Percentiles rank a stretch among this genome's conserved stretches.
Conservation (phyloP, 2,329 filamentous ascomycete species). For the Mycosphaerelloides madeirae region DNA sequence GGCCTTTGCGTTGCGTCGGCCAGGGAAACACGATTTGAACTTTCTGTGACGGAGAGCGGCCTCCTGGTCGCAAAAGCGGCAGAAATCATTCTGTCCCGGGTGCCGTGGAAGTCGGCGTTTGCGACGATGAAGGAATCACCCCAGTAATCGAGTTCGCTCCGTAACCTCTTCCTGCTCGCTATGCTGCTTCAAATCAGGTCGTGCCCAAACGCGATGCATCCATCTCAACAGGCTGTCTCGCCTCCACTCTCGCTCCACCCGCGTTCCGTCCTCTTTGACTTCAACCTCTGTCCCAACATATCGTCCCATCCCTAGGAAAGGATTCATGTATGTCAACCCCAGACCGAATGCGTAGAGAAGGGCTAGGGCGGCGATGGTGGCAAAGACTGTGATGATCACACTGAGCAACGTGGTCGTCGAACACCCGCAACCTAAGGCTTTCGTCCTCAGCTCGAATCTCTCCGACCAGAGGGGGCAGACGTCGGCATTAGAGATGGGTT, state of each 20-base stretch:
- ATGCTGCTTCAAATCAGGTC: constrained; percentile 16
- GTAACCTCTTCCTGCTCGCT: constrained; percentile 37
- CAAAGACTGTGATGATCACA: constrained; percentile 40
- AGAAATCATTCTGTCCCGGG: too few relatives aligned
- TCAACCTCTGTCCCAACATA: constrained; percentile 29
- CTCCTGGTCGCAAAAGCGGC: too few relatives aligned
- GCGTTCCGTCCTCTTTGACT: constrained; percentile 25
- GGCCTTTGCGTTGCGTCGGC: too few relatives aligned
- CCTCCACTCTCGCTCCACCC: constrained; percentile 22
- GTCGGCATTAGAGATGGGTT: constrained; percentile 34
- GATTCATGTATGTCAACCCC: constrained; percentile 18
- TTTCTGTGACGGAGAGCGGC: too few relatives aligned
- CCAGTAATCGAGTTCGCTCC: constrained; percentile 30
- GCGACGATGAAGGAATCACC: constrained; percentile 8
- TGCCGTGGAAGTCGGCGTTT: too few relatives aligned
- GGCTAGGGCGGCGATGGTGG: constrained; percentile 37
- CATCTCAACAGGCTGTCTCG: constrained; percentile 13
- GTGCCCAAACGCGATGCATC: constrained; percentile 7
- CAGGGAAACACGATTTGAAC: too few relatives aligned
- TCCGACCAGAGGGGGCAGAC: constrained; percentile 37
- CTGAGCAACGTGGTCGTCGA: constrained; percentile 45
- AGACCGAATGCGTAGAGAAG: constrained; percentile 31
- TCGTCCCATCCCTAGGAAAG: constrained; percentile 26
- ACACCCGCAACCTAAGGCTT: constrained; percentile 42
- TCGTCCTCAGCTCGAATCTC: constrained; percentile 44